Evolutionary conservation across 768 basidiomycete genomes (phyloP), one percentile per base, ranked within the genome.

Genomic region (Amanita molliuscula): DNA sequence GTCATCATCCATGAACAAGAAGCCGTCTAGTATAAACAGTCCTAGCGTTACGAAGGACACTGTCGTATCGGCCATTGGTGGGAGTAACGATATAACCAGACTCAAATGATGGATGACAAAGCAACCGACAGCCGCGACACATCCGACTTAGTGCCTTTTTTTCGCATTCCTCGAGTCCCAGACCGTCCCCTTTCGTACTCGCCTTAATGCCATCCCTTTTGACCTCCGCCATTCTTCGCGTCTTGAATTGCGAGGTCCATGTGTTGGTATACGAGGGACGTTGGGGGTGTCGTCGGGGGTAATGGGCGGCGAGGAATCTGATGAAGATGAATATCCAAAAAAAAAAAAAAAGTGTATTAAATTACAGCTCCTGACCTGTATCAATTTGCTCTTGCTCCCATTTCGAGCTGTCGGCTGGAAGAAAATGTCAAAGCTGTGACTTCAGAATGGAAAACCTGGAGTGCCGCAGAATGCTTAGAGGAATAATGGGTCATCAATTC

Each of bases 11-110:
- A 67, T 58, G 58, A 79, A 84, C 3, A 74, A 71, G 57, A 92
- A 87, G 54, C 83, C 75, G 63, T 96, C 92, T 57, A 94, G 76
- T 58, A 96, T 93, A 69, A 94, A 94, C 78, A 92, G 80, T 6
- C 91, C 92, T 23, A 92, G 69, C n/a, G 82, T 79, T 16, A 77
- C 78, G 42, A 89, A 50, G 20, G 28, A 18, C n/a, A 28, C 16
- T 28, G 28, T 26, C 23, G 8, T 3, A 7, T 23, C 10, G 25
- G 13, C 15, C 20, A 23, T 15, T 26, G 33, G 6, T 13, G 35
- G 36, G 4, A 18, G 36, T 4, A n/a, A 37, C 6, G 16, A 18
- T n/a, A 18, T 7, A 37, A 31, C 29, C 10, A 31, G 29, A 31
- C 16, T 9, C 38, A 5, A 40, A 20, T 40, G 9, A 21, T 11